Conservation (phyloP, 2,329 filamentous ascomycete species). For the Exophiala aquamarina region DNA sequence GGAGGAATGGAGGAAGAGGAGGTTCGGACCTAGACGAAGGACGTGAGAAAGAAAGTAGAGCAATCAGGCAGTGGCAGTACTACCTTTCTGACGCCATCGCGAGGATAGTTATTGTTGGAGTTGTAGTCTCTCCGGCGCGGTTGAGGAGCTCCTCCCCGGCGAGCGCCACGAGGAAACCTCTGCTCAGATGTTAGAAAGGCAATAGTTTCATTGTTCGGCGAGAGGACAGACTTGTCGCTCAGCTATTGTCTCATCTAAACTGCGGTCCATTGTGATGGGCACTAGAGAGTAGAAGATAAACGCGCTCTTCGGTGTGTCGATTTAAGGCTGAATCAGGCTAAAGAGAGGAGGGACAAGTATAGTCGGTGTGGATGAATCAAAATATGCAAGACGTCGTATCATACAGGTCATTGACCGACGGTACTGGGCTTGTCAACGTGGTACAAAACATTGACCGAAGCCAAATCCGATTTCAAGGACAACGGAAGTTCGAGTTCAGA, state of each 20-base stretch:
- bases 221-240: conserved; percentile 55
- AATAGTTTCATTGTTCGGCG: no score
- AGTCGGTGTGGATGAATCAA: no score
- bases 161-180: conserved; percentile 25
- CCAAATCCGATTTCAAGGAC: no score
- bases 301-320: no score
- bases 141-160: conserved; percentile 35
- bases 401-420: no score
- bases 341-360: no score
- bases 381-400: no score
- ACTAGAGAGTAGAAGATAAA: neutral
- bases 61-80: conserved; percentile 37
- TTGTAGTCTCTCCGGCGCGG: conserved; percentile 44
- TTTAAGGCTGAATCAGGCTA: no score
- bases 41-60: conserved; percentile 38
- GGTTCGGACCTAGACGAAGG: conserved; percentile 18
- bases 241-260: conserved; percentile 63
- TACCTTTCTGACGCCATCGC: conserved; percentile 91
- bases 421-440: no score
- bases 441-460: no score
- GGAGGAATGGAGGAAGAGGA: conserved; percentile 18
- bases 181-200: neutral
- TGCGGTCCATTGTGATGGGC: conserved; percentile 58
- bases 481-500: no score
- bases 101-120: conserved; percentile 54